These are phyloP conservation scores for Alternaria rosae DNA, from an alignment of 2,329 filamentous ascomycete genomes.

Conservation along the genomic window DNA sequence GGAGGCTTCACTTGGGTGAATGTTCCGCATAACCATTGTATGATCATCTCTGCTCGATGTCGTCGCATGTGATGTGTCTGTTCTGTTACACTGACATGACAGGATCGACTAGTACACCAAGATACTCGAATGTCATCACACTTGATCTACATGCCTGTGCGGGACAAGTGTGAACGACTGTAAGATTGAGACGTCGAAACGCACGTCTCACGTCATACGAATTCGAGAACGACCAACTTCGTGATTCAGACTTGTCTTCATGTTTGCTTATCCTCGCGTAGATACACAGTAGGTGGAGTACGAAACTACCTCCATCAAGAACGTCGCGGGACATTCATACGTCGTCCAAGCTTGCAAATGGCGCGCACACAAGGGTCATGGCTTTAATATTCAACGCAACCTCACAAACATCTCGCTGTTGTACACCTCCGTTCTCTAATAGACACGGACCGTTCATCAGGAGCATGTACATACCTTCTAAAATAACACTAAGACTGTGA, in stretches of 20 bases:
- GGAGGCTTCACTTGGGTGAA: slow-evolving; percentile 67
- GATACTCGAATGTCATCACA: slow-evolving; percentile 3
- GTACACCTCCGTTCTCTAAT: background rate
- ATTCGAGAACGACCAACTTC: background rate
- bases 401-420: background rate
- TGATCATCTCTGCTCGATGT: slow-evolving; percentile 47
- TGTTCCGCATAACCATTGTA: slow-evolving; percentile 65
- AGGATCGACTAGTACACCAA: background rate
- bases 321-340: background rate
- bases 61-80: slow-evolving; percentile 32
- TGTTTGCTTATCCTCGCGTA: background rate
- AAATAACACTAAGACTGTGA: background rate
- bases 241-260: background rate
- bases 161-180: slow-evolving; percentile 1
- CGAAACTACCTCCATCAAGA: background rate
- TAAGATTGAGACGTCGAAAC: background rate
- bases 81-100: slow-evolving; percentile 7
- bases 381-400: background rate
- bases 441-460: background rate
- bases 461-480: background rate
- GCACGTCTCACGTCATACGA: background rate
- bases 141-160: slow-evolving; percentile 3
- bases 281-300: background rate
- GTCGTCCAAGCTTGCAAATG: background rate
- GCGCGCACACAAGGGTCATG: background rate